These are phyloP conservation scores for Rubroboletus satanas DNA, from an alignment of 768 basidiomycete species.

Conservation along the genomic window DNA sequence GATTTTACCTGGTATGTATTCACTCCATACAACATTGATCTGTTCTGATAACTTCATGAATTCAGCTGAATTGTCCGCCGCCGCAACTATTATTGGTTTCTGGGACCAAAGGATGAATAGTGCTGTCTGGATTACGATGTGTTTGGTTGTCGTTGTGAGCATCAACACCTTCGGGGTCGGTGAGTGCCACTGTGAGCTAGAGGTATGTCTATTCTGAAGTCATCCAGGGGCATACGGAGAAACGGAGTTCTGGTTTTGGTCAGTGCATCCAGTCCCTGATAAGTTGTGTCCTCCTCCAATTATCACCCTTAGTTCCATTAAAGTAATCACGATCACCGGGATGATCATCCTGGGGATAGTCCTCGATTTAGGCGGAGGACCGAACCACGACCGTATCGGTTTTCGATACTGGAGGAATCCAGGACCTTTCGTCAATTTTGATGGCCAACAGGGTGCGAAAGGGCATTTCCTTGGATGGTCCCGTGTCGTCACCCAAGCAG, in stretches of 20 bases:
- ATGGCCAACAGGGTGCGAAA: conserved; percentile 35
- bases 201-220: neutral
- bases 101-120: conserved; percentile 38
- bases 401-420: conserved; percentile 47
- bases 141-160: conserved; percentile 41
- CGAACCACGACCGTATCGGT: conserved; percentile 46
- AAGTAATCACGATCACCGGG: conserved; percentile 43
- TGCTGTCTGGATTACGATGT: conserved; percentile 50
- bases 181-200: conserved; percentile 3
- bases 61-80: conserved; percentile 42
- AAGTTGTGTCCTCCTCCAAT: neutral
- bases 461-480: conserved; percentile 48
- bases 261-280: neutral
- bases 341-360: conserved; percentile 43
- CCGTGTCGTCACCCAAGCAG: conserved; percentile 51
- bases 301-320: conserved; percentile 40
- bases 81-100: conserved; percentile 46
- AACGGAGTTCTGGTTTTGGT: conserved; percentile 44
- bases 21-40: too few relatives aligned
- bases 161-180: conserved; percentile 40
- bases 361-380: conserved; percentile 50
- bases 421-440: conserved; percentile 49
- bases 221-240: conserved; percentile 37
- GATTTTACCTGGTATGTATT: conserved; percentile 16
- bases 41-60: neutral